Percentiles rank a stretch among this genome's conserved stretches.
Conservation (phyloP, 2,329 filamentous ascomycete genomes). For the Drechmeria coniospora region DNA sequence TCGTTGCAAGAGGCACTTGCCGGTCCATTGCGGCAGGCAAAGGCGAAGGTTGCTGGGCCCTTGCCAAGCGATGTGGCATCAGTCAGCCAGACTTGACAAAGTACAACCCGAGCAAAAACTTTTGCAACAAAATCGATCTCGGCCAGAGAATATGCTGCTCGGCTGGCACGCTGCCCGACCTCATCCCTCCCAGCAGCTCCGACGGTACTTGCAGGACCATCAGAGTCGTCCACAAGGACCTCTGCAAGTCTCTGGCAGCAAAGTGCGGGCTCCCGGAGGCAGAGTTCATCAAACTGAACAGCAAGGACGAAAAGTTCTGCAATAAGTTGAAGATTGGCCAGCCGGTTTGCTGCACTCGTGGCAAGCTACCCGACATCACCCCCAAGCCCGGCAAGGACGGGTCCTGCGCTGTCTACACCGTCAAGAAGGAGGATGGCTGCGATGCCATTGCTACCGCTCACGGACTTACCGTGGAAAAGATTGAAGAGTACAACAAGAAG, state of each 20-base stretch:
- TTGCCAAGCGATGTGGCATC: slow-evolving; percentile 24
- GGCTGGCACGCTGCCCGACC: slow-evolving; percentile 17
- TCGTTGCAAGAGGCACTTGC: no score
- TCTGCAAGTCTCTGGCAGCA: no score
- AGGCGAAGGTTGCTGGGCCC: slow-evolving; percentile 20
- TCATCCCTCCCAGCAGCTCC: slow-evolving; percentile 17
- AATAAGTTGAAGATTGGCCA: slow-evolving; percentile 12
- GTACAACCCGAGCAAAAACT: slow-evolving; percentile 17
- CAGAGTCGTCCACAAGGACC: no score
- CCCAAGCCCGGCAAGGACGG: slow-evolving; percentile 20
- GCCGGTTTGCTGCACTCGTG: slow-evolving; percentile 20
- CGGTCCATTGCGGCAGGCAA: no score
- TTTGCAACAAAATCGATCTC: slow-evolving; percentile 7
- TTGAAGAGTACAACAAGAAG: slow-evolving; percentile 12
- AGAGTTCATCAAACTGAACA: no score
- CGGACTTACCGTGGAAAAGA: slow-evolving; percentile 5
- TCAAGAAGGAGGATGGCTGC: slow-evolving; percentile 18
- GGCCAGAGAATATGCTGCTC: slow-evolving; percentile 21
- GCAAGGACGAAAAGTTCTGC: slow-evolving; percentile 8
- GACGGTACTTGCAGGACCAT: no score
- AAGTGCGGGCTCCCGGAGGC: no score
- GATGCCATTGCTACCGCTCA: slow-evolving; percentile 11
- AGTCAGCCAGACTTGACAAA: slow-evolving; percentile 19
- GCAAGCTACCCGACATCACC: slow-evolving; percentile 16
- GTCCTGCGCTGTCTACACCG: slow-evolving; percentile 16